Conservation (phyloP, 768 basidiomycete species). For the Lentinula sp. region DNA sequence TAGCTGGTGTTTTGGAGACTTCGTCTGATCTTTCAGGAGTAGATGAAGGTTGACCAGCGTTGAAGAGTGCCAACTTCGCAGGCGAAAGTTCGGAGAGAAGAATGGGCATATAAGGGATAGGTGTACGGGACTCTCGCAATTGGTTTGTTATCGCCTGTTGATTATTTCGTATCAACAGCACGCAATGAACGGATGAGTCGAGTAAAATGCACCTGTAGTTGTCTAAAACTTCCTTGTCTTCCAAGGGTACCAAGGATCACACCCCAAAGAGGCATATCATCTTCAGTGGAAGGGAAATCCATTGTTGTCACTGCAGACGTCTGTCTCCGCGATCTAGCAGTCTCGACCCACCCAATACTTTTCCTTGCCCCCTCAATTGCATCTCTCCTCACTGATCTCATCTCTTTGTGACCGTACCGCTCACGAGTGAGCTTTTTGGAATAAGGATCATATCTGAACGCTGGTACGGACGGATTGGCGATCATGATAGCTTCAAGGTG, state of each 20-base stretch:
- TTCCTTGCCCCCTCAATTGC: conserved; percentile 72
- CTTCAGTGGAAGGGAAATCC: not conserved
- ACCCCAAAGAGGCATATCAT: conserved; percentile 60
- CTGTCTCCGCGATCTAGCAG: not conserved
- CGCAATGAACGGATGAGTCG: not conserved
- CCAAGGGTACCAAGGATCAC: conserved; percentile 93
- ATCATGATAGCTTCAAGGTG: conserved; percentile 99
- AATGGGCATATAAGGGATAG: conserved; percentile 81
- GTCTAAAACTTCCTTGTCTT: conserved; percentile 87
- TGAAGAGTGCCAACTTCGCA: conserved; percentile 82
- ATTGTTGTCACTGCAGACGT: not conserved
- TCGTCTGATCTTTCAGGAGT: not conserved
- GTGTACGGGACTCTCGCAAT: conserved; percentile 42
- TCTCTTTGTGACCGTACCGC: conserved; percentile 82
- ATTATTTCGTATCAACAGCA: not conserved
- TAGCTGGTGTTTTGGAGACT: not conserved
- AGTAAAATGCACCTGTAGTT: conserved; percentile 54
- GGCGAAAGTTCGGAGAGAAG: conserved; percentile 97
- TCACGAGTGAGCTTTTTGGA: conserved; percentile 95
- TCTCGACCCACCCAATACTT: conserved; percentile 40
- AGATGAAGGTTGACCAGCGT: conserved; percentile 10
- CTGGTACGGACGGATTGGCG: conserved; percentile 91
- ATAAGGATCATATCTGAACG: conserved; percentile 98
- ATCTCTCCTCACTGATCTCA: conserved; percentile 67
- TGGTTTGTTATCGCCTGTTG: conserved; percentile 68